Evolutionary conservation across 2,329 filamentous ascomycete genomes (phyloP).

Genomic region (Dendrostoma leiphaemia): DNA sequence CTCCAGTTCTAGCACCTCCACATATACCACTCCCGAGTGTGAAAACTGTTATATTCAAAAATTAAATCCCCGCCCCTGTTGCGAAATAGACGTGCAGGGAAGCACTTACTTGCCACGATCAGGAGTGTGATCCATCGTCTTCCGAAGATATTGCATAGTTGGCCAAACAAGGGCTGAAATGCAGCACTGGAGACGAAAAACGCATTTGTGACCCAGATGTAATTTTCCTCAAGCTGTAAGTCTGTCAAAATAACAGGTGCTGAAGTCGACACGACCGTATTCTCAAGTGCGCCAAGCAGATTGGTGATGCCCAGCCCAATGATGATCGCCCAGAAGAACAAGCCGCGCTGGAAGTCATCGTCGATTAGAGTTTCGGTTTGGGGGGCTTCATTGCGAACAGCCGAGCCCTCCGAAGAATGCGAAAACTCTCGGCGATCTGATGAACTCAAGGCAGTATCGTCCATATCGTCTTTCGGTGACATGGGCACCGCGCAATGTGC

Average conservation of each 20-base stretch:
- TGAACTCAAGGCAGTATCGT: no score
- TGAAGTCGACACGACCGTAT: slow-evolving; percentile 27
- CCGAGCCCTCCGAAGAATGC: no score
- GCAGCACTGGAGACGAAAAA: slow-evolving; percentile 29
- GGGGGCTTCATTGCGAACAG: no score
- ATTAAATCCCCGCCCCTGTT: neutral
- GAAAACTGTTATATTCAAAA: slow-evolving; percentile 39
- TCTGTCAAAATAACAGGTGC: slow-evolving; percentile 25
- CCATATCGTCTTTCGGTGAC: no score
- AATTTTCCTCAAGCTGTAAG: slow-evolving; percentile 23
- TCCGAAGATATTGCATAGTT: slow-evolving; percentile 51
- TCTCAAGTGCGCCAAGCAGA: slow-evolving; percentile 26
- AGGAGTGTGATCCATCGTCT: slow-evolving; percentile 40
- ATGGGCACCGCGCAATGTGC: no score
- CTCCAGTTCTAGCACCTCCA: slow-evolving; percentile 40
- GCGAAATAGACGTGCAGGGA: neutral
- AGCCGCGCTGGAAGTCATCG: neutral
- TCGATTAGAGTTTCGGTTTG: no score
- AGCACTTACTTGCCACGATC: slow-evolving; percentile 30
- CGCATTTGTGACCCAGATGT: slow-evolving; percentile 28
- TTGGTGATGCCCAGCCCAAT: slow-evolving; percentile 21
- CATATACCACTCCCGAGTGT: slow-evolving; percentile 49
- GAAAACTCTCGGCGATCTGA: no score
- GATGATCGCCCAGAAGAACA: slow-evolving; percentile 25
- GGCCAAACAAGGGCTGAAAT: slow-evolving; percentile 48